A percentile compares a stretch with the other conserved stretches of the same genome.
These are phyloP conservation scores for Rhazya stricta DNA, from an alignment of 257 asterid species.

Conservation along the genomic window DNA sequence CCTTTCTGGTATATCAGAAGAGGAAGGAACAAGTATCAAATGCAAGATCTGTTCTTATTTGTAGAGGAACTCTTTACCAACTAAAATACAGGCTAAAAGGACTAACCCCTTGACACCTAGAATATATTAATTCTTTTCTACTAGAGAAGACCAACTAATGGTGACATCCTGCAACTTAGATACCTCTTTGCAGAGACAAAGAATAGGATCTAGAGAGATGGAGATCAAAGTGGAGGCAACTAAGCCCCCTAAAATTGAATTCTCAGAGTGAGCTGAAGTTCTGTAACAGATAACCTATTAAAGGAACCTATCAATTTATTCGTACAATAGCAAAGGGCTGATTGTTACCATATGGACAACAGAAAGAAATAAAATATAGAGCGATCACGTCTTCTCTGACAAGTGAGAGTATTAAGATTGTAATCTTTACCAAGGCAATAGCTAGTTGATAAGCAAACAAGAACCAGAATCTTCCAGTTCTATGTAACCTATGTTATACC, in stretches of 20 bases:
- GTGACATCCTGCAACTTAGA: background rate
- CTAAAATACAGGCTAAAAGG: background rate
- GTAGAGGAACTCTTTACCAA: background rate
- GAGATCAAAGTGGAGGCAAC: background rate
- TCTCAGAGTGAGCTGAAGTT: background rate
- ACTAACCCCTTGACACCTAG: background rate
- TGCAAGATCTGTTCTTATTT: background rate
- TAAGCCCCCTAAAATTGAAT: background rate
- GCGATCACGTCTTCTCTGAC: background rate
- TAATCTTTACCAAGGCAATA: background rate
- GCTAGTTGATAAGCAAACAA: background rate
- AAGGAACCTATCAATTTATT: background rate
- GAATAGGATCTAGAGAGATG: background rate
- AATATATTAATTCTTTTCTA: background rate
- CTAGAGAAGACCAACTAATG: constrained; percentile 3
- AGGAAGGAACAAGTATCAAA: background rate
- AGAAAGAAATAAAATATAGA: too few species aligned
- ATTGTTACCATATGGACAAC: too few species aligned
- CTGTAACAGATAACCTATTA: background rate
- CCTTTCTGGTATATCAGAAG: background rate
- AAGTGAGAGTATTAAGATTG: background rate
- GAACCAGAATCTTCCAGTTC: background rate
- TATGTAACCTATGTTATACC: background rate
- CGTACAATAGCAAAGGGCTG: background rate
- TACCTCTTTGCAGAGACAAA: background rate